Percentiles rank a stretch among this genome's conserved stretches.
Conservation (phyloP, 1,284 basidiomycete species). For the Peniophora sp. region DNA sequence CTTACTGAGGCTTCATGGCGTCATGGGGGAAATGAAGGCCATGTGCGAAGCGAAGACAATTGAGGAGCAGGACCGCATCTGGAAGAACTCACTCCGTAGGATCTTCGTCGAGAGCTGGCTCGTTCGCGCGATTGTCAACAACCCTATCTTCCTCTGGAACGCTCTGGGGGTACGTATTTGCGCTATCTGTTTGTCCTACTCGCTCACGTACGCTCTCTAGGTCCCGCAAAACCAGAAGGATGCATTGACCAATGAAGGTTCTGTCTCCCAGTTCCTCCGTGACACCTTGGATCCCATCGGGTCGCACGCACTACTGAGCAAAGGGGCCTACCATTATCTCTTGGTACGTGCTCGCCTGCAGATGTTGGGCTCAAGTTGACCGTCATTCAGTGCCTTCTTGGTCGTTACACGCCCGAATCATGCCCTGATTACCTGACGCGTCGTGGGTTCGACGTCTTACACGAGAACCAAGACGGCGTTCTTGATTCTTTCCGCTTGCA, state of each 20-base stretch:
- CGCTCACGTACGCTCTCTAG: not conserved
- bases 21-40: slow-evolving; percentile 45
- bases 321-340: slow-evolving; percentile 65
- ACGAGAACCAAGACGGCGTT: slow-evolving; percentile 37
- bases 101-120: slow-evolving; percentile 64
- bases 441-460: slow-evolving; percentile 54
- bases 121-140: slow-evolving; percentile 55
- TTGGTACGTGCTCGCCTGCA: slow-evolving; percentile 28
- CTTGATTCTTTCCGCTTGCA: slow-evolving; percentile 69
- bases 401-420: slow-evolving; percentile 58
- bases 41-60: slow-evolving; percentile 52
- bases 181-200: not conserved
- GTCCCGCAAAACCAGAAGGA: slow-evolving; percentile 64
- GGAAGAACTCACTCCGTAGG: slow-evolving; percentile 53
- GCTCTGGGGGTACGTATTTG: slow-evolving; percentile 57
- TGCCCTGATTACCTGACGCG: slow-evolving; percentile 72
- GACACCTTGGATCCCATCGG: slow-evolving; percentile 65
- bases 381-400: slow-evolving; percentile 42
- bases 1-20: slow-evolving; percentile 57
- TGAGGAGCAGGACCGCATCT: slow-evolving; percentile 60
- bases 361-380: not conserved
- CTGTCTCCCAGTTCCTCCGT: slow-evolving; percentile 45
- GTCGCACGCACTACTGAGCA: slow-evolving; percentile 40
- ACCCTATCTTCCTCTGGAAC: slow-evolving; percentile 74
- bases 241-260: slow-evolving; percentile 61